Evolutionary conservation across 2,329 filamentous ascomycete genomes (phyloP), one percentile per base, ranked within the genome.

Genomic region (Paecilomyces formosus): DNA sequence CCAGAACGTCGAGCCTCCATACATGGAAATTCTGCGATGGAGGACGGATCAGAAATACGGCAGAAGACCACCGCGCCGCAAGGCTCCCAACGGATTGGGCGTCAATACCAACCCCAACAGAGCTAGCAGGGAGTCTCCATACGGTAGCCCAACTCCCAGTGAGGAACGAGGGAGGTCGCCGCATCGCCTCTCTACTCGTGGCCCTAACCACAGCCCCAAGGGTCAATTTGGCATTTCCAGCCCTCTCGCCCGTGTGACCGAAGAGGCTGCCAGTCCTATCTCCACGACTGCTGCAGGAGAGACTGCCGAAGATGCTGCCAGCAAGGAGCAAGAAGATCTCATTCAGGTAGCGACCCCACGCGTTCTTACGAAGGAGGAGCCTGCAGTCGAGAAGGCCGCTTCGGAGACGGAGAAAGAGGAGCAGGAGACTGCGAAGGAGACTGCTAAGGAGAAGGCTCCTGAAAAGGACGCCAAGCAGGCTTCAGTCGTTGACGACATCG

Each of bases 1-100:
- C 56, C 85, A 88, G 64, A 90, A 90, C 57, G 90, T 97, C 57
- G 93, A 97, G 75, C 94, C 94, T 21, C 83, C 88, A 26, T 99
- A 97, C 74, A 87, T 99, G 70, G 93, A 96, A 71, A 96, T 99
- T 69, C 79, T 99, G 66, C 85, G 94, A 65, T 97, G 94, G 92
- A 87, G 94, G 71, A 87, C 89, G 77, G 94, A 99, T 72, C 93
- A 97, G 74, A 97, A 96, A 78, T 89, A 94, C 72, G 93, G 93
- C 54, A 79, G 85, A 57, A 80, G 79, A 64, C 73, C 72, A 33
- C 79, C 79, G 55, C 82, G 78, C 63, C 79, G 77, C 67, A 79
- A 79, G 64, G 70, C 69, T 31, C 75, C 73, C 66, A 73, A 77
- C 63, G 74, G 79, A 59, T 72, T 84, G 66, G 79, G 81, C 33